Evolutionary conservation across 805 yeast genomes (phyloP).

Genomic region (Cyberlindnera lachancei): DNA sequence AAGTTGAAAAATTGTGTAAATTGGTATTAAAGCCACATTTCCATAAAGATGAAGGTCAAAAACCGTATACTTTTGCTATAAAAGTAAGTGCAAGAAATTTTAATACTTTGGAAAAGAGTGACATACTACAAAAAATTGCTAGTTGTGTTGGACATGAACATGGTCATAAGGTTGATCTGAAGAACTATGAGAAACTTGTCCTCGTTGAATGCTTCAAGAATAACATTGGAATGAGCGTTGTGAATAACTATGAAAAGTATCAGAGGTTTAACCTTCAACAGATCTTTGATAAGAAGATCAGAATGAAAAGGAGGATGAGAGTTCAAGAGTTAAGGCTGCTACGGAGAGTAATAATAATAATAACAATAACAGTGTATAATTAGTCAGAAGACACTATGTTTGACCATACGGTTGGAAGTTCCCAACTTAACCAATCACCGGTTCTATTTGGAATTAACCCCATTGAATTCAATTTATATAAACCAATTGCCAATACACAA

Average conservation of each 20-base stretch:
- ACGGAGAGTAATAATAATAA: neutral
- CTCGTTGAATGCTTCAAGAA: slow-evolving; percentile 85
- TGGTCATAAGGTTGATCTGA: slow-evolving; percentile 75
- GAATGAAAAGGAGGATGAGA: slow-evolving; percentile 6
- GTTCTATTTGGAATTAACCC: slow-evolving; percentile 82
- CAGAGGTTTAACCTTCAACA: slow-evolving; percentile 78
- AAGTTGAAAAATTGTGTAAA: slow-evolving; percentile 51
- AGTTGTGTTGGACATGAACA: slow-evolving; percentile 59
- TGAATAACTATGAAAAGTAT: slow-evolving; percentile 51
- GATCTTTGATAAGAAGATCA: slow-evolving; percentile 44
- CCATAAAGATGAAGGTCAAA: slow-evolving; percentile 36
- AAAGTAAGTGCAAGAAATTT: slow-evolving; percentile 75
- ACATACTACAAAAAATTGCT: slow-evolving; percentile 69
- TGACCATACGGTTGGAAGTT: slow-evolving; percentile 29
- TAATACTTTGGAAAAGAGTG: slow-evolving; percentile 60
- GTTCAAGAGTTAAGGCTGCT: slow-evolving; percentile 10
- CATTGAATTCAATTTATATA: slow-evolving; percentile 81
- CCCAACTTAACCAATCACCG: slow-evolving; percentile 94
- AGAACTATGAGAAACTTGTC: slow-evolving; percentile 68
- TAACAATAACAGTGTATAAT: neutral
- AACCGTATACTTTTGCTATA: slow-evolving; percentile 58
- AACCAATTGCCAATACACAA: slow-evolving; percentile 61
- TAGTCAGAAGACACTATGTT: neutral
- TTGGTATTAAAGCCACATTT: slow-evolving; percentile 63
- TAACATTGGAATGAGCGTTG: slow-evolving; percentile 82